Evolutionary conservation across 352 stramenopile genomes (phyloP).

Genomic region (Pythium sukuiense): DNA sequence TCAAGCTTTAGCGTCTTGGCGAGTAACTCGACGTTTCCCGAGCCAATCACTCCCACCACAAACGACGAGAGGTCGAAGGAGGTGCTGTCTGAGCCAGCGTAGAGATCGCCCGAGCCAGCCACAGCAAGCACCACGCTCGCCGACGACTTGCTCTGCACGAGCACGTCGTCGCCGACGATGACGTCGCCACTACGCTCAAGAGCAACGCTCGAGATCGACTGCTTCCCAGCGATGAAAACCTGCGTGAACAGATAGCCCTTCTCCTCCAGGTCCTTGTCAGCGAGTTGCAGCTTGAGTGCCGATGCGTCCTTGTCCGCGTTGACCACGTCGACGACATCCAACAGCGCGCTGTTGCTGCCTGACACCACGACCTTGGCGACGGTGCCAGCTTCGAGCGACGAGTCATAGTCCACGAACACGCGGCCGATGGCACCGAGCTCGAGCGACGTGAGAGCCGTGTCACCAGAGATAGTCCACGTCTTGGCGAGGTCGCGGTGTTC

Average conservation of each 20-base stretch:
- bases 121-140: slow-evolving; percentile 6
- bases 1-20: slow-evolving; percentile 18
- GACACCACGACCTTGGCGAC: slow-evolving; percentile 35
- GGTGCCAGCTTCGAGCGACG: slow-evolving; percentile 20
- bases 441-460: slow-evolving; percentile 24
- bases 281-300: slow-evolving; percentile 16
- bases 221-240: slow-evolving; percentile 29
- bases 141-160: slow-evolving; percentile 18
- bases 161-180: slow-evolving; percentile 32
- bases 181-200: slow-evolving; percentile 25
- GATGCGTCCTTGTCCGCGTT: slow-evolving; percentile 9
- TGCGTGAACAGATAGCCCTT: slow-evolving; percentile 38
- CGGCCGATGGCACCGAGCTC: slow-evolving; percentile 36
- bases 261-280: slow-evolving; percentile 23
- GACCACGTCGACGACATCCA: slow-evolving; percentile 32
- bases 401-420: slow-evolving; percentile 44
- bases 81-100: slow-evolving; percentile 10
- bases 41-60: slow-evolving; percentile 14
- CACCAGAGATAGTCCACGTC: slow-evolving; percentile 35
- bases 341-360: slow-evolving; percentile 26
- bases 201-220: slow-evolving; percentile 24
- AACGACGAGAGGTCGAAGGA: slow-evolving; percentile 10
- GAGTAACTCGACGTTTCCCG: slow-evolving; percentile 19
- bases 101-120: slow-evolving; percentile 20
- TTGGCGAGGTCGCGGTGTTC: slow-evolving; percentile 22